phyloP scores from a whole-genome alignment of 495 filamentous ascomycete species.

The Penicillium pulvis region DNA sequence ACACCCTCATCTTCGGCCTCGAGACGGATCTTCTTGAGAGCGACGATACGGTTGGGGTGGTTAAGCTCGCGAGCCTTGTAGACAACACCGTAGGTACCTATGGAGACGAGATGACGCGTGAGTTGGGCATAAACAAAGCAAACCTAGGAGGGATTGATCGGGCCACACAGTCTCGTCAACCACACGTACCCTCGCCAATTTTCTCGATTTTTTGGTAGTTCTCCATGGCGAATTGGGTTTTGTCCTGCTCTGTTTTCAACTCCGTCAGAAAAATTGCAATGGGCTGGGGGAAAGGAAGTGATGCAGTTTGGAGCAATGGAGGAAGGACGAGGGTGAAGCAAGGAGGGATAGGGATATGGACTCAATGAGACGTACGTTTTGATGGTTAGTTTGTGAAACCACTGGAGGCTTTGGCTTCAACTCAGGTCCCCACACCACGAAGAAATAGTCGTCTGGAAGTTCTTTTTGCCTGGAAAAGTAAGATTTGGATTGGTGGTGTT shows the following conservation, averaged over 20 bases:
- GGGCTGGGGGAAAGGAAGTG: constrained; percentile 3
- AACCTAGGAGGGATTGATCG: not conserved
- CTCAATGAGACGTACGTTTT: constrained; percentile 3
- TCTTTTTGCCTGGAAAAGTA: not conserved
- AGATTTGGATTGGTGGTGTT: constrained; percentile 12
- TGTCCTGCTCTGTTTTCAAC: constrained; percentile 4
- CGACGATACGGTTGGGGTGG: constrained; percentile 80
- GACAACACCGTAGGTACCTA: constrained; percentile 90
- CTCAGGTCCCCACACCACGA: not conserved
- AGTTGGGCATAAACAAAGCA: constrained; percentile 10
- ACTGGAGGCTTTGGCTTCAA: not conserved
- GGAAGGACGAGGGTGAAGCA: constrained; percentile 24
- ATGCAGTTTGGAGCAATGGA: constrained; percentile 18
- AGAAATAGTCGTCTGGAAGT: constrained; percentile 28
- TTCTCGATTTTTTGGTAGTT: constrained; percentile 99
- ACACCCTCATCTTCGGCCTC: constrained; percentile 98
- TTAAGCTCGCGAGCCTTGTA: constrained; percentile 87
- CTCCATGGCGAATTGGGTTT: constrained; percentile 65
- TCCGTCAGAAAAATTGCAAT: constrained; percentile 15
- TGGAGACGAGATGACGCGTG: constrained; percentile 12
- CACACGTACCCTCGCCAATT: constrained; percentile 85
- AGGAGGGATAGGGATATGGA: constrained; percentile 14
- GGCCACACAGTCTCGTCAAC: constrained; percentile 8
- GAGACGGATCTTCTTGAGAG: constrained; percentile 96
- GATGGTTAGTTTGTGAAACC: not conserved